Base-by-base conservation (phyloP, 2,329 filamentous ascomycete genomes). In the Stromatinia cepivora region DNA sequence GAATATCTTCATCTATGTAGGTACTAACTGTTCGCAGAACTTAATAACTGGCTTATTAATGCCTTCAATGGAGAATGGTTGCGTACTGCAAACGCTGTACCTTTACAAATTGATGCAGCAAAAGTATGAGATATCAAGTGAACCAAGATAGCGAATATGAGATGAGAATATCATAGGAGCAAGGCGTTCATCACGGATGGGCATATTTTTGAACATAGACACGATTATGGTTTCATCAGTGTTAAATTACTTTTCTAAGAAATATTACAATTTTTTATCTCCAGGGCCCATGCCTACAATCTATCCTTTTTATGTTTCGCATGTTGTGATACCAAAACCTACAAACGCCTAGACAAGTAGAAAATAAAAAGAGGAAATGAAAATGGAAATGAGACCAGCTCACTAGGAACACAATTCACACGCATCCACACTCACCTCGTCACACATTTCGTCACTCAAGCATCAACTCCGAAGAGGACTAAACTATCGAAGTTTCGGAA, bases 11-110 rank as follows among this genome's bases (percentile, higher is more conserved):
- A 22, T 20, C 9, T 22, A 15, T 64, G 9, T 6, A n/a, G 25
- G 66, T 74, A 68, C 81, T 84, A 72, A 82, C 77, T 4, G 28
- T 36, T n/a, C 39, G 39, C 71, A 93, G 91, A 93, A 81, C 80
- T 97, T 45, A 89, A 85, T 70, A 94, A 92, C 78, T 99, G 94
- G 94, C 88, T 99, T 67, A 87, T 97, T 78, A 98, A 97, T 78
- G 95, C 95, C 1, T 99, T 99, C 79, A 98, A 98, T 75, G 95
- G 95, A 65, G 93, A 97, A 79, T 98, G 94, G 93, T 83, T 94
- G 63, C 82, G 75, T 45, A 79, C 77, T 28, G 70, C 73, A n/a
- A 74, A 79, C 62, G 75, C 77, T 28, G 73, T 75, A 17, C 78
- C 78, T 36, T 54, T 78, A 25, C 68, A 78, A 56, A 69, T 78